Conservation (phyloP, 2,329 filamentous ascomycete genomes). For the Pseudogymnoascus sp. region DNA sequence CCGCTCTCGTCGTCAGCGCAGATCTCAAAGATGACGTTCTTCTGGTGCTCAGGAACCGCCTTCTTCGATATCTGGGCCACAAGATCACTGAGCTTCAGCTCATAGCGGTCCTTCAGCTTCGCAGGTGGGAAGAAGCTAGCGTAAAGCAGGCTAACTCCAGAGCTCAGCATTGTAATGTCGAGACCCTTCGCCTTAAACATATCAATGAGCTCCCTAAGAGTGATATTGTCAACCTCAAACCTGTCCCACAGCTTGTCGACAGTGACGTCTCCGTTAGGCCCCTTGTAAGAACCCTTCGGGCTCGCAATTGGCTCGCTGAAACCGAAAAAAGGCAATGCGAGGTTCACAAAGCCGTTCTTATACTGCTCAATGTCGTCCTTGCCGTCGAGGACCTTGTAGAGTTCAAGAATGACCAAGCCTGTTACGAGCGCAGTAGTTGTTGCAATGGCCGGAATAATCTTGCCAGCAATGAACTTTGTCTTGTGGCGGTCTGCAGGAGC, state of each 20-base stretch:
- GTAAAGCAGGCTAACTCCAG: slow-evolving; percentile 91
- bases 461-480: slow-evolving; percentile 99
- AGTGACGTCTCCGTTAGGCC: slow-evolving; percentile 68
- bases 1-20: slow-evolving; percentile 82
- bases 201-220: slow-evolving; percentile 74
- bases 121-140: slow-evolving; percentile 80
- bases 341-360: slow-evolving; percentile 98
- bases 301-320: slow-evolving; percentile 96
- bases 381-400: slow-evolving; percentile 94
- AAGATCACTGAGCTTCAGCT: slow-evolving; percentile 79
- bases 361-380: slow-evolving; percentile 97
- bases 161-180: slow-evolving; percentile 86
- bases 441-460: slow-evolving; percentile 98
- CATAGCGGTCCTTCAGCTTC: slow-evolving; percentile 72
- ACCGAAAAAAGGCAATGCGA: slow-evolving; percentile 93
- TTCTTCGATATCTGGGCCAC: slow-evolving; percentile 89
- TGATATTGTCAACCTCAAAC: slow-evolving; percentile 83
- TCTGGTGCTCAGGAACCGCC: slow-evolving; percentile 81
- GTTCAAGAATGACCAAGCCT: slow-evolving; percentile 81
- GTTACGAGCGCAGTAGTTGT: slow-evolving; percentile 95
- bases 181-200: slow-evolving; percentile 77
- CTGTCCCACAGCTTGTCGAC: slow-evolving; percentile 98
- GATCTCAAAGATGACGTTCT: slow-evolving; percentile 93
- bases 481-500: slow-evolving; percentile 86
- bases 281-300: slow-evolving; percentile 84